phyloP scores from a whole-genome alignment of 2,329 filamentous ascomycete genomes.

The Sordariomycetes sp. region DNA sequence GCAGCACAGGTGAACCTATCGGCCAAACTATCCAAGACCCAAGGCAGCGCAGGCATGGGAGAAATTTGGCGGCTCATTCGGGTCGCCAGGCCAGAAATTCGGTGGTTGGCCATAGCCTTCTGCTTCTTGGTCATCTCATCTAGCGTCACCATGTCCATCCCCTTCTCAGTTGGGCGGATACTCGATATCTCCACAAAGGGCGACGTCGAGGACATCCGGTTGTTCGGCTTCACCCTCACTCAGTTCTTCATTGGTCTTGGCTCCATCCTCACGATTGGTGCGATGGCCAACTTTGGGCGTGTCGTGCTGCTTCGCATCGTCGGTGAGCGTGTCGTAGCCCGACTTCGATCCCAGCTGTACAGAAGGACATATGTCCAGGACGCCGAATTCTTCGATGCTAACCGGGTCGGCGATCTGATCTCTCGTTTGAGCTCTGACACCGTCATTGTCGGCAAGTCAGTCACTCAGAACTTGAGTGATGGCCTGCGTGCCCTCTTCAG shows the following conservation, averaged over 20 bases:
- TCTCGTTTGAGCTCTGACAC: slow-evolving; percentile 93
- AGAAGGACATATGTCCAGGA: slow-evolving; percentile 92
- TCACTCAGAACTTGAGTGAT: slow-evolving; percentile 95
- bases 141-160: slow-evolving; percentile 88
- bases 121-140: slow-evolving; percentile 82
- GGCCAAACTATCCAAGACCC: slow-evolving; percentile 64
- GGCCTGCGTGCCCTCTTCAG: slow-evolving; percentile 87
- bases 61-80: slow-evolving; percentile 85
- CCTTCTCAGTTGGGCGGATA: slow-evolving; percentile 93
- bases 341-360: slow-evolving; percentile 83
- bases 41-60: slow-evolving; percentile 49
- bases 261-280: slow-evolving; percentile 70
- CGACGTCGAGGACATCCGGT: slow-evolving; percentile 51
- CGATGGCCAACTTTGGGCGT: slow-evolving; percentile 84
- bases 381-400: slow-evolving; percentile 97
- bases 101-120: slow-evolving; percentile 71
- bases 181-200: slow-evolving; percentile 81
- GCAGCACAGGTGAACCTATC: slow-evolving; percentile 85
- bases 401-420: slow-evolving; percentile 91
- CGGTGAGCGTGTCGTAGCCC: slow-evolving; percentile 86
- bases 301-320: slow-evolving; percentile 91
- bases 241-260: slow-evolving; percentile 84
- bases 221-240: slow-evolving; percentile 77
- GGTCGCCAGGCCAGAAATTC: slow-evolving; percentile 79
- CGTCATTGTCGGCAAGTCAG: slow-evolving; percentile 95